Evolutionary conservation across 495 filamentous ascomycete species (phyloP), one percentile per base, ranked within the genome.

Genomic region (Diplogelasinospora grovesii): DNA sequence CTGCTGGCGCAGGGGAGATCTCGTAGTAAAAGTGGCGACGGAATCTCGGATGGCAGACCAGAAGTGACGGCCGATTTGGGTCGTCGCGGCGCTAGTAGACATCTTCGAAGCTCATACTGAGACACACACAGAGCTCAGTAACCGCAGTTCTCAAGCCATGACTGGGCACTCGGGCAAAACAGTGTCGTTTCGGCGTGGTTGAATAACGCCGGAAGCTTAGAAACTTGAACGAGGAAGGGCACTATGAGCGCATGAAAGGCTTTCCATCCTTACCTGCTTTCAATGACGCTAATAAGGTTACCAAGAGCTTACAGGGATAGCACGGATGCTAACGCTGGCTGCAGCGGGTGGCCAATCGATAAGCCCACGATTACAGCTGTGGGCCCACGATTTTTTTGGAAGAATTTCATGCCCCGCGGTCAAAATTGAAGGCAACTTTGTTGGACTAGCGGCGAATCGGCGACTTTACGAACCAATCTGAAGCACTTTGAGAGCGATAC

Each of bases 41-140:
- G 65, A 55, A 45, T 63, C 61, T 39, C 65, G 65, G 37, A 69
- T 49, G n/a, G 66, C 60, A 47, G 61, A 56, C 60, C 63, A 69
- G 45, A 64, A 42, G 35, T 64, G 58, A 28, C 66, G 66, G 49
- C 65, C 62, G 54, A 67, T 60, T 54, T 67, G 63, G 54, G 67
- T 56, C 46, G 62, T 56, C 13, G 57, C 56, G 40, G 60, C 50
- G 54, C 68, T 68, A 64, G 59, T 61, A 54, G 61, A 61, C 68
- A 69, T 71, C 53, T 57, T 60, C 54, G 50, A 55, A 58, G 61
- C 43, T 55, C 65, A 68, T 57, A 46, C 53, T 57, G 59, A 34
- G 41, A 24, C 45, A 29, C 40, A 37, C 32, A 27, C 33, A 35
- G 42, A 38, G 44, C 37, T 43, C 41, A 22, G 35, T 19, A 19